These are phyloP conservation scores for Pleurotus tuber-regium DNA, from an alignment of 768 basidiomycete species.

Conservation along the genomic window DNA sequence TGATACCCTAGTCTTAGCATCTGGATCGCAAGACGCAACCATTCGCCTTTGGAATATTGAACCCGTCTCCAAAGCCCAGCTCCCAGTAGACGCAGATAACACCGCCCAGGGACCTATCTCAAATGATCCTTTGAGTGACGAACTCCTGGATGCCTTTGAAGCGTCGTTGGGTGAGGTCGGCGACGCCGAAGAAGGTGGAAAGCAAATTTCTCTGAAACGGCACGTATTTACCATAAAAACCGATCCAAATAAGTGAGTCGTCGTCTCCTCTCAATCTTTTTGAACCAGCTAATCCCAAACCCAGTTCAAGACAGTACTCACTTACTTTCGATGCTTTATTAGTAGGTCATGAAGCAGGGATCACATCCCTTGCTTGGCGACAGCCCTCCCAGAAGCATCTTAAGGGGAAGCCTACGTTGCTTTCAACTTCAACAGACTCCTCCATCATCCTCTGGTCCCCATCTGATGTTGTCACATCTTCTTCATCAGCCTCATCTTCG, in stretches of 20 bases:
- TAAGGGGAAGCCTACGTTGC: conserved; percentile 44
- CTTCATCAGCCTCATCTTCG: conserved; percentile 43
- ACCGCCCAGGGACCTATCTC: conserved; percentile 16
- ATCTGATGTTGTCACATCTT: conserved; percentile 41
- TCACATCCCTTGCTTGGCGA: conserved; percentile 88
- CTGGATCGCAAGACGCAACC: conserved; percentile 93
- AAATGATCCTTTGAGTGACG: conserved; percentile 46
- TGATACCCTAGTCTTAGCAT: conserved; percentile 73
- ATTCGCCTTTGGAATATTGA: conserved; percentile 92
- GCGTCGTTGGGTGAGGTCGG: conserved; percentile 69
- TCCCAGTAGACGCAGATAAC: conserved; percentile 17
- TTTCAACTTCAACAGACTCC: conserved; percentile 95
- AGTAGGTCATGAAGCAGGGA: conserved; percentile 92
- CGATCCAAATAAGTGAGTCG: conserved; percentile 35
- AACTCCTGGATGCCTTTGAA: conserved; percentile 87
- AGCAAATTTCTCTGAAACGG: conserved; percentile 86
- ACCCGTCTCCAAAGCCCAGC: conserved; percentile 31
- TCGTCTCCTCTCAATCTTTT: neutral
- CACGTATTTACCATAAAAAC: conserved; percentile 72
- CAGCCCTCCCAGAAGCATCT: conserved; percentile 30
- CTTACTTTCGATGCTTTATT: conserved; percentile 93
- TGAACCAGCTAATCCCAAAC: conserved; percentile 1
- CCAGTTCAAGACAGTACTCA: conserved; percentile 53
- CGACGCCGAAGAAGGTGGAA: conserved; percentile 75
- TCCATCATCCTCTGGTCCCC: conserved; percentile 95